A percentile compares a stretch with the other conserved stretches of the same genome.
Evolutionary conservation across 192 early-diverging fungal genomes (phyloP).

Genomic region (Dispira parvispora): DNA sequence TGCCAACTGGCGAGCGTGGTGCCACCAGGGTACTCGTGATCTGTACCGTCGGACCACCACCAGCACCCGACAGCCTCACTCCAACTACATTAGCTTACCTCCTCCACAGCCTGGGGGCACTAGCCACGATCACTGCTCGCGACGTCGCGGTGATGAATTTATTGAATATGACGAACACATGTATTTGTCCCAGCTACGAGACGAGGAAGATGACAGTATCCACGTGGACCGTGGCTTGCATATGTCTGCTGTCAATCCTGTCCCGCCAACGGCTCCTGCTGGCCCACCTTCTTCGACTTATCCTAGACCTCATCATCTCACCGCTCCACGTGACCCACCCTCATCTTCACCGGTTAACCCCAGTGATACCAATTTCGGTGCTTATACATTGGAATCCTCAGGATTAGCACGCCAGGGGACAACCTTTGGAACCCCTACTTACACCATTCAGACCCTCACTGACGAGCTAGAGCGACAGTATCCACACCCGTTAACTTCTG

Average conservation of each 20-base stretch:
- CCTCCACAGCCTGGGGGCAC: no score
- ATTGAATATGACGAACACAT: conserved; percentile 8
- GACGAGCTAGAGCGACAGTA: neutral
- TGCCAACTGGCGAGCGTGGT: conserved; percentile 26
- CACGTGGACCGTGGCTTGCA: neutral
- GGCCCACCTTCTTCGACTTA: neutral
- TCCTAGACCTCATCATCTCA: neutral
- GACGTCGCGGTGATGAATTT: neutral
- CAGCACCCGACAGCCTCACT: neutral
- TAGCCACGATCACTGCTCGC: neutral
- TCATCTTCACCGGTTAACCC: neutral
- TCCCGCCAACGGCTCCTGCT: neutral
- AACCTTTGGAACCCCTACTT: neutral
- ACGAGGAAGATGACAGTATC: conserved; percentile 5
- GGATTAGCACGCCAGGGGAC: no score
- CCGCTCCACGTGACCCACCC: neutral
- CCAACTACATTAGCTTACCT: neutral
- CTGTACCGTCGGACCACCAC: conserved; percentile 12
- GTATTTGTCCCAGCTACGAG: conserved; percentile 1
- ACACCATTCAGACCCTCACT: neutral
- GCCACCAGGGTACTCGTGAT: conserved; percentile 14
- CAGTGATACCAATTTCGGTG: neutral
- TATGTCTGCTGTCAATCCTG: neutral
- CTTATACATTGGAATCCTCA: no score
- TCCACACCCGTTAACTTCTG: neutral